phyloP scores from a whole-genome alignment of 2,329 filamentous ascomycete species.

The Sporothrix mexicana region DNA sequence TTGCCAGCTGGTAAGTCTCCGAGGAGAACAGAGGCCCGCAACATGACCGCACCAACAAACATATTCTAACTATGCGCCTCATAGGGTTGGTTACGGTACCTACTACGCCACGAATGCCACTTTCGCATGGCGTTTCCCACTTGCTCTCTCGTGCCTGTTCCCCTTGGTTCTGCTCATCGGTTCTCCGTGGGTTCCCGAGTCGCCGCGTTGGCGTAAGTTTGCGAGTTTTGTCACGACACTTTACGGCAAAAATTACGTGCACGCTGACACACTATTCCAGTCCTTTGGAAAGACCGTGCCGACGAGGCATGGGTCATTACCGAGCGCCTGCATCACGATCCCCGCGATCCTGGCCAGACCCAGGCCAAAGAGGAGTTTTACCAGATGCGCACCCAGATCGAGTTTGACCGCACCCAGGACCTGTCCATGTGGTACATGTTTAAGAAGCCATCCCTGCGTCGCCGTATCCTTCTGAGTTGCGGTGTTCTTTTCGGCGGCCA shows the following conservation, averaged over 20 bases:
- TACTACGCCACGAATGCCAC: constrained; percentile 29
- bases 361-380: constrained; percentile 51
- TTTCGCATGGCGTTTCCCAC: constrained; percentile 49
- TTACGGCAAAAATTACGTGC: background rate
- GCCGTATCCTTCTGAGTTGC: constrained; percentile 48
- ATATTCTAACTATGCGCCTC: background rate
- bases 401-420: constrained; percentile 47
- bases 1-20: constrained; percentile 4
- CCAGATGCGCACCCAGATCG: constrained; percentile 52
- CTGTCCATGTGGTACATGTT: constrained; percentile 47
- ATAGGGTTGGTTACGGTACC: constrained; percentile 31
- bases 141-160: constrained; percentile 51
- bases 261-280: constrained; percentile 38
- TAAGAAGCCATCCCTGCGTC: constrained; percentile 49
- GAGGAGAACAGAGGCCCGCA: background rate
- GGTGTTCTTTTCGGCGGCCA: constrained; percentile 30
- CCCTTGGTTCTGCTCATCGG: constrained; percentile 50
- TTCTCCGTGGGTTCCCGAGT: constrained; percentile 42
- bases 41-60: background rate
- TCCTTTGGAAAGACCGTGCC: constrained; percentile 46
- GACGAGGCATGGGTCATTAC: constrained; percentile 50
- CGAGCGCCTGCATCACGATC: constrained; percentile 49
- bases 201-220: constrained; percentile 3
- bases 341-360: constrained; percentile 47
- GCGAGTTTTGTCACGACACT: background rate